Base-by-base conservation (phyloP, 176 grass and related monocot genomes). In the Hordeum marinum region DNA sequence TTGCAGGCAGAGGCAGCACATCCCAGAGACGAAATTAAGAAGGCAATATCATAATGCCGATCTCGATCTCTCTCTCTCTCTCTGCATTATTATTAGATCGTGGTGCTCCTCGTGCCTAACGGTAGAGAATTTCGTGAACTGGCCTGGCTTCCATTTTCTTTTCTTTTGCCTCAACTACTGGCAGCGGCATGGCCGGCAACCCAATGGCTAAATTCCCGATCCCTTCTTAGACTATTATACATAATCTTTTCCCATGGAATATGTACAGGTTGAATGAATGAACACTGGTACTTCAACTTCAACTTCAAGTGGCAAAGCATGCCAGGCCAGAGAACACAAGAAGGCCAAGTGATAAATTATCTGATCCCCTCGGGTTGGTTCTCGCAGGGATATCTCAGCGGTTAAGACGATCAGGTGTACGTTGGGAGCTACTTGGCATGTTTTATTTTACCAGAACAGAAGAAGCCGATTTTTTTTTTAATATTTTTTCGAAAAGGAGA, bases 71-170 rank as follows among this genome's bases (percentile, higher is more conserved):
- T 86, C 57, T 82, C 9, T 13, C 43, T 21, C 43, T 86, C 57
- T 82, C 9, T 40, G 71, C 71, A 74, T 74, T 74, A 82, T 90
- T 77, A 87, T 87, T 83, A 68, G 89, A 41, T 77, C 39, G 68
- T 72, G 54, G 63, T 79, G 67, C 65, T 78, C 75, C 89, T 90
- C 80, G 75, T 87, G 89, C 80, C 61, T 62, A 80, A 90, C 84
- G 84, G 80, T 68, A 15, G 67, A 67, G 59, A 4, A 68, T 80
- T 79, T 74, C 48, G 60, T 83, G 83, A 83, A 79, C 59, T 25
- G 12, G 50, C 6, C 27, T 5, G 48, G 11, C 27, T 63, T 76
- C 8, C 0, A 25, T 55, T 63, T 61, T 26, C 20, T 54, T 69
- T 39, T 34, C 32, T 29, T 29, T 37, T 73, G 12, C 13, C 65